A percentile compares a stretch with the other conserved stretches of the same genome.
phyloP scores from a whole-genome alignment of 2,329 filamentous ascomycete genomes.

The Lachnellula hyalina region DNA sequence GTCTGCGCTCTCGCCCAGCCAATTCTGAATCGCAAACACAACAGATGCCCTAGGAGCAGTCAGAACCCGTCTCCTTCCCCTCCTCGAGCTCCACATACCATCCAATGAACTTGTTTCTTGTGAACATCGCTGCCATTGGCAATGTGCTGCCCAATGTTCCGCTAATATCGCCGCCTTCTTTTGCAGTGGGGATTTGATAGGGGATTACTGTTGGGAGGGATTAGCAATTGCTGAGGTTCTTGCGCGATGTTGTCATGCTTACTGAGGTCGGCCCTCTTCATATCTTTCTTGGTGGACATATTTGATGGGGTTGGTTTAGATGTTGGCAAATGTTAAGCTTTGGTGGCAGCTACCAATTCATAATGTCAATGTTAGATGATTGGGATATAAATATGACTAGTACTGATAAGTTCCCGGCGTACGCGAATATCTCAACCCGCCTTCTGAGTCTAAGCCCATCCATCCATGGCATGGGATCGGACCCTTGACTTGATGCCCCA shows the following conservation, averaged over 20 bases:
- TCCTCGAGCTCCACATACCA: conserved; percentile 41
- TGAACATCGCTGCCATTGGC: conserved; percentile 95
- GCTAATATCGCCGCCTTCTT: conserved; percentile 63
- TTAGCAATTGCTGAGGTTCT: not conserved
- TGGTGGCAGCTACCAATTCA: not conserved
- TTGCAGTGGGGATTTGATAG: conserved; percentile 70
- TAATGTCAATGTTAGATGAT: no score
- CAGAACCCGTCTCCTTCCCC: conserved; percentile 6
- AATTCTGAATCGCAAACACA: conserved; percentile 68
- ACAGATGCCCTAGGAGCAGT: conserved; percentile 57
- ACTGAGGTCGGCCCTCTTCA: conserved; percentile 71
- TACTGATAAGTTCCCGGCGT: no score
- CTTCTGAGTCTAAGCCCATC: no score
- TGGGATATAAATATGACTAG: no score
- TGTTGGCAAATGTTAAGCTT: not conserved
- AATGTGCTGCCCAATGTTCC: conserved; percentile 71
- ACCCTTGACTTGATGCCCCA: no score
- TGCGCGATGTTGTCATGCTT: conserved; percentile 33
- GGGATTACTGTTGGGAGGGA: conserved; percentile 63
- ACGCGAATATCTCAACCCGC: no score
- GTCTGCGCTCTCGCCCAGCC: conserved; percentile 70
- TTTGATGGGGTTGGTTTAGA: conserved; percentile 1
- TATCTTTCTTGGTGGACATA: conserved; percentile 70
- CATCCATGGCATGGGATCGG: no score
- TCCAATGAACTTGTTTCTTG: conserved; percentile 74